Conservation (phyloP, 768 basidiomycete species). For the Lactifluus volemus region DNA sequence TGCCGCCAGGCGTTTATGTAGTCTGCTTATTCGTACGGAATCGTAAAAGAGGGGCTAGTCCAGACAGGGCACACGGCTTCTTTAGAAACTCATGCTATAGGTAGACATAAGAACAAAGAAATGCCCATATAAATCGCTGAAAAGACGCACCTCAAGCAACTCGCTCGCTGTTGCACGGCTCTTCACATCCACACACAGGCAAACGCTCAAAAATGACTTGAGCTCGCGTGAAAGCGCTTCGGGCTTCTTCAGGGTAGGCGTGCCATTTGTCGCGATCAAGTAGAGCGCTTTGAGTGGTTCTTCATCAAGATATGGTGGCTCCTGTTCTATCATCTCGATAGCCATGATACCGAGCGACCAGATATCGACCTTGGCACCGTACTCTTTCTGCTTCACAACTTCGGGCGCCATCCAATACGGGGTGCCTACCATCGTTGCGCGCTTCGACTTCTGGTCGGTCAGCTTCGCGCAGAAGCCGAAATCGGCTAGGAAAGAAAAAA, state of each 20-base stretch:
- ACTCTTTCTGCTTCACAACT: constrained; percentile 95
- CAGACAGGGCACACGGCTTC: constrained; percentile 75
- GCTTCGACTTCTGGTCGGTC: constrained; percentile 93
- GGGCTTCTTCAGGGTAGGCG: constrained; percentile 94
- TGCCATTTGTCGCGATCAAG: constrained; percentile 95
- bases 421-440: constrained; percentile 97
- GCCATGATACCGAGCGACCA: constrained; percentile 99
- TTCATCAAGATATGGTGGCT: constrained; percentile 92
- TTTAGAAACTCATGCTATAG: constrained; percentile 86
- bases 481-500: constrained; percentile 50
- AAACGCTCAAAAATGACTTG: constrained; percentile 96
- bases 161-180: constrained; percentile 88
- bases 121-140: constrained; percentile 1
- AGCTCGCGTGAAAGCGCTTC: constrained; percentile 86
- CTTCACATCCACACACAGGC: constrained; percentile 92
- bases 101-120: constrained; percentile 11
- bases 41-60: constrained; percentile 78
- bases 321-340: constrained; percentile 98
- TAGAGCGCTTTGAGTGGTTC: constrained; percentile 93
- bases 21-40: constrained; percentile 59
- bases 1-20: constrained; percentile 12
- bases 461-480: constrained; percentile 97
- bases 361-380: constrained; percentile 93
- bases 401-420: constrained; percentile 99
- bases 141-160: constrained; percentile 59